These are phyloP conservation scores for Entophlyctis luteolus DNA, from an alignment of 192 early-diverging fungal species.

Conservation along the genomic window DNA sequence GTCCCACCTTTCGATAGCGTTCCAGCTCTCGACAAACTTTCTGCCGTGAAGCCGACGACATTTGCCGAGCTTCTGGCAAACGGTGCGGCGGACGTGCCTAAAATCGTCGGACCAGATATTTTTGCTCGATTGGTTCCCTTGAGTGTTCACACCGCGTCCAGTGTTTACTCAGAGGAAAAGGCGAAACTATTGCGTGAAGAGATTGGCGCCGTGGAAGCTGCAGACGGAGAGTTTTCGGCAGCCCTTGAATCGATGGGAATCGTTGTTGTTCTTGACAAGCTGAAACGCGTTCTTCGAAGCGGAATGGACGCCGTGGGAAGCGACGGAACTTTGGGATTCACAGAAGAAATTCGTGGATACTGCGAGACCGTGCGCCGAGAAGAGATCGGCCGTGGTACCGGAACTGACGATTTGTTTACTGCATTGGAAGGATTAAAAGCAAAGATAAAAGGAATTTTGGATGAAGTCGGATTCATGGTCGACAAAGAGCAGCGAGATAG, in stretches of 20 bases:
- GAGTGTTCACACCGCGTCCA: constrained; percentile 88
- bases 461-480: constrained; percentile 60
- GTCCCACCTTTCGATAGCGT: constrained; percentile 76
- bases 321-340: constrained; percentile 32
- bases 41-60: constrained; percentile 72
- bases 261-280: constrained; percentile 68
- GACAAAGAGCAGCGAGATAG: constrained; percentile 88
- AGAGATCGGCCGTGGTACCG: constrained; percentile 13
- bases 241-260: constrained; percentile 85
- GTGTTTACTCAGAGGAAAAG: constrained; percentile 94
- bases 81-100: constrained; percentile 68
- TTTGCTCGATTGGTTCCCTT: constrained; percentile 86
- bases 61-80: constrained; percentile 69
- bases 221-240: constrained; percentile 79
- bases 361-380: constrained; percentile 54
- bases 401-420: constrained; percentile 54
- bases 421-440: constrained; percentile 64
- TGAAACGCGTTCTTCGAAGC: constrained; percentile 58
- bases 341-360: constrained; percentile 58
- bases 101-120: constrained; percentile 87
- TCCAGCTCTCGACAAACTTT: constrained; percentile 76
- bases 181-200: constrained; percentile 84
- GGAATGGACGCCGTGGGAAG: constrained; percentile 16
- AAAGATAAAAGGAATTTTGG: constrained; percentile 61
- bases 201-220: constrained; percentile 70